Percentiles rank a stretch among this genome's conserved stretches.
Evolutionary conservation across 2,329 filamentous ascomycete genomes (phyloP).

Genomic region (Xylaria digitata): DNA sequence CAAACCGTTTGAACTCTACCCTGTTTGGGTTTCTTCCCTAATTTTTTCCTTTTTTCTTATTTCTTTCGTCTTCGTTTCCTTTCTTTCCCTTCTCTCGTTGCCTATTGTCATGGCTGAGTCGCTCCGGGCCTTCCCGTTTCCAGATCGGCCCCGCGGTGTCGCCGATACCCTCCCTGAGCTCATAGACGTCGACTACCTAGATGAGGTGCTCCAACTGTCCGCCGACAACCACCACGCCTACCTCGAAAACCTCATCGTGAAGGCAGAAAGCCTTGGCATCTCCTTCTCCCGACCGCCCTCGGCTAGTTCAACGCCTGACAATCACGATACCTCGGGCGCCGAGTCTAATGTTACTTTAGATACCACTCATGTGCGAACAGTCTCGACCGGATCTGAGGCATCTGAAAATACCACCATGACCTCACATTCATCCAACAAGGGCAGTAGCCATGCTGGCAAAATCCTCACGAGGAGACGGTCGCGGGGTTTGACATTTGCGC

Average conservation of each 20-base stretch:
- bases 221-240: conserved; percentile 42
- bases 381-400: conserved; percentile 56
- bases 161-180: conserved; percentile 46
- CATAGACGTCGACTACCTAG: conserved; percentile 46
- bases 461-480: conserved; percentile 50
- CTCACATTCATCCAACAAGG: conserved; percentile 56
- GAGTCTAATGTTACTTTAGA: conserved; percentile 57
- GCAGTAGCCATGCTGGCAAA: conserved; percentile 42
- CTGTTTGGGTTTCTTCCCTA: conserved; percentile 33
- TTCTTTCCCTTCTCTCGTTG: conserved; percentile 29
- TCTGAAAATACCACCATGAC: conserved; percentile 58
- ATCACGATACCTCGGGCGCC: conserved; percentile 54
- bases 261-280: conserved; percentile 54
- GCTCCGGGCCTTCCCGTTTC: conserved; percentile 39
- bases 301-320: conserved; percentile 47
- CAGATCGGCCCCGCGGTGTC: conserved; percentile 34
- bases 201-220: conserved; percentile 46
- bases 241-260: conserved; percentile 50
- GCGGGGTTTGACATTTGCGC: conserved; percentile 59
- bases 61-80: conserved; percentile 1
- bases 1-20: conserved; percentile 36
- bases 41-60: conserved; percentile 19
- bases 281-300: conserved; percentile 46
- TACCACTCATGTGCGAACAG: conserved; percentile 57
- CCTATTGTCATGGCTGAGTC: conserved; percentile 43